Evolutionary conservation across 495 filamentous ascomycete genomes (phyloP).

Genomic region (Aspergillus biplanus): DNA sequence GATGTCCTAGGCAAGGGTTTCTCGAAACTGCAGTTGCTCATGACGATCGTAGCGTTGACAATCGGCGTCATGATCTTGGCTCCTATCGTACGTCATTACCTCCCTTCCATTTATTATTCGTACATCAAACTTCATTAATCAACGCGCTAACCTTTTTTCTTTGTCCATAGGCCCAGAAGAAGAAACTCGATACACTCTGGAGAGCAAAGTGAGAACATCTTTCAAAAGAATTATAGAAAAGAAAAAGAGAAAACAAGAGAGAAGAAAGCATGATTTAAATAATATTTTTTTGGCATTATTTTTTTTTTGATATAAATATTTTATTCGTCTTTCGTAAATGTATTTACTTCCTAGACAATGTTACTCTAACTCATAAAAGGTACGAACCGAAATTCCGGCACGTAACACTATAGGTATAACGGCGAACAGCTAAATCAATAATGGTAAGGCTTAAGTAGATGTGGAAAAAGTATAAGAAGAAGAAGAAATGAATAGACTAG

Average conservation of each 20-base stretch:
- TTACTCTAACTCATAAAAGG: no score
- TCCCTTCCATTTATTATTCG: neutral
- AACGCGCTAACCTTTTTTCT: neutral
- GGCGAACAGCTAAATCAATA: no score
- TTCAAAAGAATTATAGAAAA: constrained; percentile 1
- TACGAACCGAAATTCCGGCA: no score
- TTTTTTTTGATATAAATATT: neutral
- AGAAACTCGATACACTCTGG: constrained; percentile 49
- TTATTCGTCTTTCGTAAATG: neutral
- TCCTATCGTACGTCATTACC: constrained; percentile 71
- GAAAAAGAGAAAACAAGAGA: neutral
- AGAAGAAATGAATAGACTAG: no score
- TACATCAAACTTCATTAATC: neutral
- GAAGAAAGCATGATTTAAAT: neutral
- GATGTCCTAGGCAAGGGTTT: constrained; percentile 94
- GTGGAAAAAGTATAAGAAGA: no score
- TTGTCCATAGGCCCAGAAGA: constrained; percentile 39
- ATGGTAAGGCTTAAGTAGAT: no score
- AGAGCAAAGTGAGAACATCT: constrained; percentile 24
- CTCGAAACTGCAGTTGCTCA: constrained; percentile 80
- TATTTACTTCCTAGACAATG: neutral
- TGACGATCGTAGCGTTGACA: constrained; percentile 77
- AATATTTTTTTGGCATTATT: neutral
- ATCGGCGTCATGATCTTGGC: constrained; percentile 75
- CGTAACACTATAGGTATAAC: no score